Base-by-base conservation (phyloP, 1,139 yeast species). In the Pichia sp. region DNA sequence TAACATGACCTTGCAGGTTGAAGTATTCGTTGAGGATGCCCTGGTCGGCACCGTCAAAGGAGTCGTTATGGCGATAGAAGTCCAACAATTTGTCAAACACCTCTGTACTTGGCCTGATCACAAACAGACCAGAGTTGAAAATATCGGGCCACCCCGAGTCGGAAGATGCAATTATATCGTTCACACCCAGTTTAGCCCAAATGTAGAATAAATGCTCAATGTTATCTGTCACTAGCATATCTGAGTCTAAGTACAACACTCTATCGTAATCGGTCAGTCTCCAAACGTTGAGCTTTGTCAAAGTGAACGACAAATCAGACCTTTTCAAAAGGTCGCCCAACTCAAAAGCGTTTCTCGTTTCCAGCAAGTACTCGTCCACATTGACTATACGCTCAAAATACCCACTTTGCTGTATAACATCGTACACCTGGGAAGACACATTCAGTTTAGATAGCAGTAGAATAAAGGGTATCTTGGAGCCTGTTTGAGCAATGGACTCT, bases 141-240 rank as follows among this genome's bases (percentile, higher is more conserved):
- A 89, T 79, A 70, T 93, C 98, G 0, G 98, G 98, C 85, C 97
- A 93, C 16, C 98, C 97, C 31, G 85, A 77, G 71, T 93, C 98
- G 0, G 97, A 95, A n/a, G 89, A 78, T 0, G 97, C 98, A 47
- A 77, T 72, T 15, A 86, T 75, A 57, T 77, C 75, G 61, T 63
- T 49, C 57, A 38, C 50, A 10, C 42, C 26, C 31, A 49, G 32
- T 5, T 46, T 31, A 8, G 19, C 34, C 8, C 8, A 30, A 23
- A 42, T 36, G 5, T 71, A 65, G 66, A 80, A 73, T 61, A 84
- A 62, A 53, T 71, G 63, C 63, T 73, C 74, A 45, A 78, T 60
- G 45, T 75, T 72, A 47, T 74, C 69, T 31, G 84, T 56, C 0
- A 96, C 90, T 52, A 90, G 73, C 4, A 90, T 82, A 67, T 93